phyloP scores from a whole-genome alignment of 1,284 basidiomycete species.

The Rhodotorula sp. region DNA sequence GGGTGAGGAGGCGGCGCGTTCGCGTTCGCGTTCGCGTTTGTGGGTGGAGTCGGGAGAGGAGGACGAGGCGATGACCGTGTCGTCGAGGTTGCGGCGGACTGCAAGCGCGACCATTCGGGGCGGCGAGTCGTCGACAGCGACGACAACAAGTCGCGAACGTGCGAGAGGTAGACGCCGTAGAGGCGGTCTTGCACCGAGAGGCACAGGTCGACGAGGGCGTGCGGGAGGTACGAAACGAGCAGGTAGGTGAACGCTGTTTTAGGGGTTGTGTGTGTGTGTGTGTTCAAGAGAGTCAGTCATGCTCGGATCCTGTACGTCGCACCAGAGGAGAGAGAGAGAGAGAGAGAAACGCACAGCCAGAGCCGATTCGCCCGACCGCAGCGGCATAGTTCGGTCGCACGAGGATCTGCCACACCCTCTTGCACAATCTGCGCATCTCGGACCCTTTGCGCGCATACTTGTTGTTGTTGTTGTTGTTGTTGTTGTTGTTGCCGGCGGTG shows the following conservation, averaged over 20 bases:
- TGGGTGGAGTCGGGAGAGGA: background rate
- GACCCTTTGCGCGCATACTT: constrained; percentile 12
- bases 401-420: constrained; percentile 23
- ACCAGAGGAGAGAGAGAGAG: too few relatives aligned
- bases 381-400: constrained; percentile 11
- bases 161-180: constrained; percentile 21
- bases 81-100: background rate
- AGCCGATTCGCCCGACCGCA: constrained; percentile 10
- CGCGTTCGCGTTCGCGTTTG: background rate
- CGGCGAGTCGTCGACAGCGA: too few relatives aligned
- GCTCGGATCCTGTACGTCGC: background rate
- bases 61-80: background rate
- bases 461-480: too few relatives aligned
- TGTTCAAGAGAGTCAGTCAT: too few relatives aligned
- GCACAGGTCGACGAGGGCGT: constrained; percentile 22
- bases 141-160: constrained; percentile 2
- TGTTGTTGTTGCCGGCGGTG: background rate
- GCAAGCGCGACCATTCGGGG: background rate
- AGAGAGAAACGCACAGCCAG: constrained; percentile 12
- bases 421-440: constrained; percentile 14
- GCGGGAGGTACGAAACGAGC: constrained; percentile 22
- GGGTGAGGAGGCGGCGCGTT: background rate
- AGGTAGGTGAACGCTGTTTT: constrained; percentile 26
- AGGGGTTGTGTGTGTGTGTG: too few relatives aligned
- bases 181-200: constrained; percentile 24